Evolutionary conservation across 2,329 filamentous ascomycete genomes (phyloP).

Genomic region (Emmonsiellopsis sp.): DNA sequence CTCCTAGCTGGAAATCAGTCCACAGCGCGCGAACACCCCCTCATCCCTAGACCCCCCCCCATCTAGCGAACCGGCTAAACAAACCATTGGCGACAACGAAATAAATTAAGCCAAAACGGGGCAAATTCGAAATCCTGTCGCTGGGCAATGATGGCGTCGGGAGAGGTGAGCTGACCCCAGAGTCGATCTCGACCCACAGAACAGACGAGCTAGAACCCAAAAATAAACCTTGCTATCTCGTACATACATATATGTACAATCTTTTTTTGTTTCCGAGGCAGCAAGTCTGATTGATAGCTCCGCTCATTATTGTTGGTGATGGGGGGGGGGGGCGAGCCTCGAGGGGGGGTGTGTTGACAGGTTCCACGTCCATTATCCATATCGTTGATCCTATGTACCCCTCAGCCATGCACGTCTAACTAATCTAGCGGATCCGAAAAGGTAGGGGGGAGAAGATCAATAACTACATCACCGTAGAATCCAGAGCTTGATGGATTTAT

Average conservation of each 20-base stretch:
- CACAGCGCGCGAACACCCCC: too few relatives aligned
- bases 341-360: too few relatives aligned
- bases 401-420: background rate
- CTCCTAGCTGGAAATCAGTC: too few relatives aligned
- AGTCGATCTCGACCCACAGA: slow-evolving; percentile 1
- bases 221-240: background rate
- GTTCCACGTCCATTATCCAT: background rate
- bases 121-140: background rate
- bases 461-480: background rate
- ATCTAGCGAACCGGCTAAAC: too few relatives aligned
- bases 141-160: background rate
- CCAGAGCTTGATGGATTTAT: background rate
- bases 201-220: slow-evolving; percentile 2
- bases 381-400: background rate
- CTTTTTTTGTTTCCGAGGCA: too few relatives aligned
- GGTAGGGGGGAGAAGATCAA: background rate
- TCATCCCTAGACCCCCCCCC: too few relatives aligned
- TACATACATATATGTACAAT: too few relatives aligned
- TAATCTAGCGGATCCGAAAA: background rate
- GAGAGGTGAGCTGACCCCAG: slow-evolving; percentile 1
- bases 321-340: too few relatives aligned
- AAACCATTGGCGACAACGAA: background rate
- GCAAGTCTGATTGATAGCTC: too few relatives aligned
- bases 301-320: too few relatives aligned
- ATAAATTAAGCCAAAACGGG: background rate